Evolutionary conservation across 768 basidiomycete species (phyloP).

Genomic region (Pleurotus citrinopileatus): DNA sequence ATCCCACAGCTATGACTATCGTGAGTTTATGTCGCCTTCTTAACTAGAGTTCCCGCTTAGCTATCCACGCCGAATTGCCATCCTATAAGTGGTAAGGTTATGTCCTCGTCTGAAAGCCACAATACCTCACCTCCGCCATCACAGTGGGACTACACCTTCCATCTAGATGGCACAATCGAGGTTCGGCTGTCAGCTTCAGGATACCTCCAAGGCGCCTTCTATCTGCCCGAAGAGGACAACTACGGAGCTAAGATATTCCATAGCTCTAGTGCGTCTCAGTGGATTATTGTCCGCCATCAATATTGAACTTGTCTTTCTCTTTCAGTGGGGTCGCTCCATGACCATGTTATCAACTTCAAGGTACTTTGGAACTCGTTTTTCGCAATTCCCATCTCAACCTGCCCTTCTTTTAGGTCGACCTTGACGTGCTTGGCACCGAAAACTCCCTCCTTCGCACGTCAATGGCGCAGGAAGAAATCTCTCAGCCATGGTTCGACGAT

Average conservation of each 20-base stretch:
- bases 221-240: slow-evolving; percentile 42
- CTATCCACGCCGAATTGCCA: too few species aligned
- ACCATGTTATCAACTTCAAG: slow-evolving; percentile 68
- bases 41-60: not conserved
- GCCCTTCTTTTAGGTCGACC: slow-evolving; percentile 50
- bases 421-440: slow-evolving; percentile 56
- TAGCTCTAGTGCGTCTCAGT: slow-evolving; percentile 42
- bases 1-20: slow-evolving; percentile 45
- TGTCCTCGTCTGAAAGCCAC: too few species aligned
- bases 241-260: slow-evolving; percentile 58
- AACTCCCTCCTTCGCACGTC: slow-evolving; percentile 57
- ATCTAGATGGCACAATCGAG: slow-evolving; percentile 65
- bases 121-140: slow-evolving; percentile 24
- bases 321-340: slow-evolving; percentile 64
- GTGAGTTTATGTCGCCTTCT: slow-evolving; percentile 29
- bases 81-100: too few species aligned
- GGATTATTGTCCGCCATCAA: not conserved
- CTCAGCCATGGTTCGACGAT: slow-evolving; percentile 57
- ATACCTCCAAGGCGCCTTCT: slow-evolving; percentile 64
- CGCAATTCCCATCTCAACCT: not conserved
- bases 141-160: slow-evolving; percentile 65
- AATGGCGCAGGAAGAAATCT: slow-evolving; percentile 45
- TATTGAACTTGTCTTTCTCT: not conserved
- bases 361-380: slow-evolving; percentile 11
- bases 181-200: slow-evolving; percentile 65